These are phyloP conservation scores for Leccinum disarticulatum DNA, from an alignment of 768 basidiomycete genomes.

Conservation along the genomic window DNA sequence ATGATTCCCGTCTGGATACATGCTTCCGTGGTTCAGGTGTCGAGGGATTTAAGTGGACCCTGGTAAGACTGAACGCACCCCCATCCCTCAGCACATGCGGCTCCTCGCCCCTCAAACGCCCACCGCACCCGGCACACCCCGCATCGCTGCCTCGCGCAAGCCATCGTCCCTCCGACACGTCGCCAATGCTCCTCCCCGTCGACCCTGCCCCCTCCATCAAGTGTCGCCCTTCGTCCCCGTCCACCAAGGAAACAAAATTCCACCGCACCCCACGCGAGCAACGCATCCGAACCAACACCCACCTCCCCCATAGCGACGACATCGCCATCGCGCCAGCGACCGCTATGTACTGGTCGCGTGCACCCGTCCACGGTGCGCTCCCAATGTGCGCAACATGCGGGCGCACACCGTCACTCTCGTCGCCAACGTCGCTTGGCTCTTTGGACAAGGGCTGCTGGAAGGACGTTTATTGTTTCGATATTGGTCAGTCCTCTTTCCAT, in stretches of 20 bases:
- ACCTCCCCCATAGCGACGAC: constrained; percentile 60
- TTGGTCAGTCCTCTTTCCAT: constrained; percentile 44
- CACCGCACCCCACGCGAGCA: constrained; percentile 24
- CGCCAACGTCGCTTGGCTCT: constrained; percentile 80
- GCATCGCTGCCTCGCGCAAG: no score
- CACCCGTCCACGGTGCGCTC: constrained; percentile 71
- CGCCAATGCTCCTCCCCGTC: constrained; percentile 29
- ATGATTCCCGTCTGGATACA: constrained; percentile 34
- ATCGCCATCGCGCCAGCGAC: constrained; percentile 65
- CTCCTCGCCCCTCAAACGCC: constrained; percentile 16
- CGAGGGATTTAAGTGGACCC: no score
- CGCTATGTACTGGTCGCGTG: constrained; percentile 82
- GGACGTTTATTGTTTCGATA: constrained; percentile 85
- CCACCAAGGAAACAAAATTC: constrained; percentile 25
- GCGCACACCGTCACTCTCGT: constrained; percentile 85
- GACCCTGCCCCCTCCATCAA: constrained; percentile 28
- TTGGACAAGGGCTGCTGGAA: constrained; percentile 74
- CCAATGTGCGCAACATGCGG: constrained; percentile 75
- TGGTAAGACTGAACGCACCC: no score
- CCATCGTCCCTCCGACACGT: constrained; percentile 32
- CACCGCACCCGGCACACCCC: constrained; percentile 27
- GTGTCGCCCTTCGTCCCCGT: constrained; percentile 29
- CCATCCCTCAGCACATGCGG: no score
- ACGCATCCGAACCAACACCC: constrained; percentile 50
- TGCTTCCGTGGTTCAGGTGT: constrained; percentile 34